Evolutionary conservation across 352 stramenopile genomes (phyloP).

Genomic region (Elongisporangium prolatum): DNA sequence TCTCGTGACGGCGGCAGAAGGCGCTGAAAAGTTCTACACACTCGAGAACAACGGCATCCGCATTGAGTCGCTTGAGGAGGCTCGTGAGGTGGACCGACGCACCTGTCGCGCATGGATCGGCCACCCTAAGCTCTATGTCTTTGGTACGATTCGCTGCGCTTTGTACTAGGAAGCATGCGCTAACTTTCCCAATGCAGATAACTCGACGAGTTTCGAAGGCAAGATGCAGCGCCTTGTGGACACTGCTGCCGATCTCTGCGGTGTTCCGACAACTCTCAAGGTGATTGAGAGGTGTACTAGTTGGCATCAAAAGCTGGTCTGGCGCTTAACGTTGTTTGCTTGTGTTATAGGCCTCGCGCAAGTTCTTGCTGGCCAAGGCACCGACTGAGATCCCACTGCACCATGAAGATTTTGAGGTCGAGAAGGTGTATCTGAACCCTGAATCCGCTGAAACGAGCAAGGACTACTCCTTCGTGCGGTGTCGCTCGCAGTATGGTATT

Average conservation of each 20-base stretch:
- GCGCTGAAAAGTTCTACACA: slow-evolving; percentile 95
- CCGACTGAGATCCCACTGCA: slow-evolving; percentile 65
- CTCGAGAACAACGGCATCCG: slow-evolving; percentile 95
- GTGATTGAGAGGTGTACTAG: slow-evolving; percentile 4
- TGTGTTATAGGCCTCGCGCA: slow-evolving; percentile 39
- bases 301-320: not conserved
- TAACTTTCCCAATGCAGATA: slow-evolving; percentile 36
- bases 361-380: slow-evolving; percentile 58
- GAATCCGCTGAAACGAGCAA: slow-evolving; percentile 73
- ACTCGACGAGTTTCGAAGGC: slow-evolving; percentile 76
- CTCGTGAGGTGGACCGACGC: slow-evolving; percentile 83
- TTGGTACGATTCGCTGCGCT: slow-evolving; percentile 35
- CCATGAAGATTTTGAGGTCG: slow-evolving; percentile 83
- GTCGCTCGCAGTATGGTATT: slow-evolving; percentile 80
- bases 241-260: slow-evolving; percentile 62
- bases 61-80: slow-evolving; percentile 92
- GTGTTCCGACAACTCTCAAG: slow-evolving; percentile 74
- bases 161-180: not conserved
- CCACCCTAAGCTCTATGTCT: slow-evolving; percentile 82
- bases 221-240: slow-evolving; percentile 88
- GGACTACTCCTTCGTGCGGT: slow-evolving; percentile 85
- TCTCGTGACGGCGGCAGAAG: slow-evolving; percentile 89
- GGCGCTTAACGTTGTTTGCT: not conserved
- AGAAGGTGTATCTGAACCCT: slow-evolving; percentile 82
- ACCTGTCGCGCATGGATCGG: slow-evolving; percentile 79